Base-by-base conservation (phyloP, 1,284 basidiomycete genomes). In the Pterulicium gracile region DNA sequence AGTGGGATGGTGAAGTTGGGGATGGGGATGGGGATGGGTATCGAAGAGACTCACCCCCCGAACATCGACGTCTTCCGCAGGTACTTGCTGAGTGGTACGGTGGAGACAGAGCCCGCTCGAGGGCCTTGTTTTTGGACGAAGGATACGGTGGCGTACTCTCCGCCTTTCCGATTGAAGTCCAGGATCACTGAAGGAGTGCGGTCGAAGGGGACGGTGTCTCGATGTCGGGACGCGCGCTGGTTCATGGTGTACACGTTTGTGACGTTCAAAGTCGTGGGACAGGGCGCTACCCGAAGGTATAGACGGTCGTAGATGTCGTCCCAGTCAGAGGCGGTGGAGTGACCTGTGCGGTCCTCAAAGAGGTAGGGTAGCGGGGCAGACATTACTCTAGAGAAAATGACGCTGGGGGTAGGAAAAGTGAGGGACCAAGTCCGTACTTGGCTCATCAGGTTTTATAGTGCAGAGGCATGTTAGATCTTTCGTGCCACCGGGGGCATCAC, bases 221-320 rank as follows among this genome's bases (percentile, higher is more conserved):
- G 68, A 47, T 71, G 69, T 17, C 73, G 70, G 15, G 76, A 74
- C 36, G 78, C 75, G 14, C 81, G 76, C 44, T 75, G 70, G 27
- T 68, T 68, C 69, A 82, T 80, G 53, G 73, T 69, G 59, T 79
- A 82, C 7, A 39, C 7, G 36, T 39, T 39, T 7, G 19, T 4
- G 44, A 85, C 71, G 56, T 62, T 68, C 24, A 58, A 65, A 24
- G 56, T 61, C 24, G 42, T 51, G 50, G 50, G 47, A 42, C 55
- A 48, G 13, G 60, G 58, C 3, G 69, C 60, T 39, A 83, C 67
- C 48, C 77, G 79, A 48, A 81, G 70, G 63, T 81, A 85, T 52
- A 76, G 61, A 47, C 81, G 74, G 61, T 85, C 81, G 56, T 85
- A 85, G 52, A 83, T 73, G 54, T 85, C 81, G 56, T 85, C 79